These are phyloP conservation scores for Parsonsia alboflavescens DNA, from an alignment of 257 asterid species.

Conservation along the genomic window DNA sequence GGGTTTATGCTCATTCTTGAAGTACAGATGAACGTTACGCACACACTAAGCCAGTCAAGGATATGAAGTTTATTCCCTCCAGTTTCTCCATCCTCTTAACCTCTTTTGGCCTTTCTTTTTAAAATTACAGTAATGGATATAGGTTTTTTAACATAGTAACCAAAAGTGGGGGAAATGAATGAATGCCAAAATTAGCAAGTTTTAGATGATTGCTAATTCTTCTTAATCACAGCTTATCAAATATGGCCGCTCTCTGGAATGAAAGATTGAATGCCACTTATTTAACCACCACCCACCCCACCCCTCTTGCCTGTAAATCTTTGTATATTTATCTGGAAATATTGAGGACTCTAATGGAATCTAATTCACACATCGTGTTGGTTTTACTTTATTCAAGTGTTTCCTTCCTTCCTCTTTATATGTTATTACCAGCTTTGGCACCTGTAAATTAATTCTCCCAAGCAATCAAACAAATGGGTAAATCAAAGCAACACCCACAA, in stretches of 20 bases:
- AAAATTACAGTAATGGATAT: not conserved
- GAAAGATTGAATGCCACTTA: not conserved
- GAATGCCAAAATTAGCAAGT: not conserved
- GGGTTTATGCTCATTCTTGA: slow-evolving; percentile 38
- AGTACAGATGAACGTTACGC: slow-evolving; percentile 17
- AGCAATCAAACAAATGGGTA: no score
- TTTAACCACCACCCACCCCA: not conserved
- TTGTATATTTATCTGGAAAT: not conserved
- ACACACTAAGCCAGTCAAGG: no score
- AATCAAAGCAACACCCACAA: no score
- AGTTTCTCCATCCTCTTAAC: not conserved
- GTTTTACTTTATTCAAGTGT: no score
- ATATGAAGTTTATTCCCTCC: not conserved
- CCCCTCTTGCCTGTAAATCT: not conserved
- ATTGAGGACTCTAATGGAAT: not conserved
- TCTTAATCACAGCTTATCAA: not conserved
- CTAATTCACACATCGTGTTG: not conserved
- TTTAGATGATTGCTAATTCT: slow-evolving; percentile 7
- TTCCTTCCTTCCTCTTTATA: not conserved
- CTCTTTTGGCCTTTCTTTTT: not conserved
- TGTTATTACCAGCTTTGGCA: not conserved
- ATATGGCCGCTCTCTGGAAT: slow-evolving; percentile 2
- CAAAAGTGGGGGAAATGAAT: no score
- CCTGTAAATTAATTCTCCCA: not conserved
- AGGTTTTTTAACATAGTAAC: slow-evolving; percentile 5